phyloP scores from a whole-genome alignment of 257 asterid genomes.

The Forsythia viridissima region DNA sequence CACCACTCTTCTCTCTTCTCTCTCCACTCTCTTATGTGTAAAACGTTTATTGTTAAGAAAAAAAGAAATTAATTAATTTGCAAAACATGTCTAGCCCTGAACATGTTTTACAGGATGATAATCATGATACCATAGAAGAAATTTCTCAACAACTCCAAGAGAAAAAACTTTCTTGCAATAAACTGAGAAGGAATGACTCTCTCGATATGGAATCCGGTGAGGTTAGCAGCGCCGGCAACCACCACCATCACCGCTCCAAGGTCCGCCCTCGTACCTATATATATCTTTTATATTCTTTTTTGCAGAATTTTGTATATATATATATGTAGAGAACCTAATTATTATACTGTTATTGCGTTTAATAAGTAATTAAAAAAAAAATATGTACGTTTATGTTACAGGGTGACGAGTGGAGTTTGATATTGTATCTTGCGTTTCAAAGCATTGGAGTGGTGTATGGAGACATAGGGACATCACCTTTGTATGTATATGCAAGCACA shows the following conservation, averaged over 20 bases:
- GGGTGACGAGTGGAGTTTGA: neutral
- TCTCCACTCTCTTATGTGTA: too few relatives aligned
- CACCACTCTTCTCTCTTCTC: too few relatives aligned
- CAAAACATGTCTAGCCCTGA: neutral
- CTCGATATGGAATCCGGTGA: neutral
- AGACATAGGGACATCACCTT: slow-evolving; percentile 37
- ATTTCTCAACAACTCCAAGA: neutral
- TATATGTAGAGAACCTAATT: too few relatives aligned
- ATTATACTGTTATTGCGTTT: too few relatives aligned
- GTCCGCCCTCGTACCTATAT: neutral
- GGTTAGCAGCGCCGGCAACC: neutral
- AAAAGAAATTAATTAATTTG: too few relatives aligned
- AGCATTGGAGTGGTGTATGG: slow-evolving; percentile 44
- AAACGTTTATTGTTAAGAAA: too few relatives aligned
- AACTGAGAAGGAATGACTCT: neutral
- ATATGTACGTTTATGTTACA: neutral
- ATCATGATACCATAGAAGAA: neutral
- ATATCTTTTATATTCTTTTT: too few relatives aligned
- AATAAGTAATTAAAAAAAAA: too few relatives aligned
- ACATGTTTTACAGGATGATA: neutral
- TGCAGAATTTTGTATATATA: too few relatives aligned
- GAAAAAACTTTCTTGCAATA: neutral
- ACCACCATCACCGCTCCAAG: neutral
- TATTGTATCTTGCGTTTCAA: slow-evolving; percentile 27
- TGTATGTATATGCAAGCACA: slow-evolving; percentile 14